phyloP scores from a whole-genome alignment of 768 basidiomycete genomes.

The Agaricus sinodeliciosus region DNA sequence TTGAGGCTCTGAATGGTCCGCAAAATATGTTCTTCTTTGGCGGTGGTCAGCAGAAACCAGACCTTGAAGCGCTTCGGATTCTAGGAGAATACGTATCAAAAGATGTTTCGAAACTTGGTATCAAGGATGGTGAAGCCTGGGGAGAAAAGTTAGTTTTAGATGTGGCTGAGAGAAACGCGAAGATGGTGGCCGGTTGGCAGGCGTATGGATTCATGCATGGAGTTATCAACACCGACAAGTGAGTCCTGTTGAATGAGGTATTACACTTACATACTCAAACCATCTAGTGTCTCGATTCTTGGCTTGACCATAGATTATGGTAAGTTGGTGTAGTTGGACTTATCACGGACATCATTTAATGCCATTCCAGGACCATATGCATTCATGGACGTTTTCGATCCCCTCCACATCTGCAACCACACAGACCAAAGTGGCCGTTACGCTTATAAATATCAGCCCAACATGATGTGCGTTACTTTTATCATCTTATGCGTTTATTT shows the following conservation, averaged over 20 bases:
- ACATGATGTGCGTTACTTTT: constrained; percentile 56
- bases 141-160: constrained; percentile 69
- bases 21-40: constrained; percentile 60
- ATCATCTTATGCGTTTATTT: not conserved
- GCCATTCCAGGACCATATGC: constrained; percentile 68
- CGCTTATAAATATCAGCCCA: constrained; percentile 71
- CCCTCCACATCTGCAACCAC: constrained; percentile 87
- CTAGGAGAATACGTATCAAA: constrained; percentile 71
- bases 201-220: constrained; percentile 93
- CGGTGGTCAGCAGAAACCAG: constrained; percentile 66
- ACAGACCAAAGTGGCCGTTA: constrained; percentile 75
- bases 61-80: constrained; percentile 68
- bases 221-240: constrained; percentile 98
- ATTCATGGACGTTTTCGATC: constrained; percentile 91
- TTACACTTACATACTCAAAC: constrained; percentile 8
- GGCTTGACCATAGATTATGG: constrained; percentile 79
- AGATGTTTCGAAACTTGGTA: constrained; percentile 46
- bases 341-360: not conserved
- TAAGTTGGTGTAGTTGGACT: constrained; percentile 15
- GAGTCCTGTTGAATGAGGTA: constrained; percentile 12
- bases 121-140: constrained; percentile 55
- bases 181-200: constrained; percentile 96
- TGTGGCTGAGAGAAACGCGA: constrained; percentile 76
- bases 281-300: constrained; percentile 57
- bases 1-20: constrained; percentile 79